phyloP scores from a whole-genome alignment of 768 basidiomycete genomes.

The Suillus sp. region DNA sequence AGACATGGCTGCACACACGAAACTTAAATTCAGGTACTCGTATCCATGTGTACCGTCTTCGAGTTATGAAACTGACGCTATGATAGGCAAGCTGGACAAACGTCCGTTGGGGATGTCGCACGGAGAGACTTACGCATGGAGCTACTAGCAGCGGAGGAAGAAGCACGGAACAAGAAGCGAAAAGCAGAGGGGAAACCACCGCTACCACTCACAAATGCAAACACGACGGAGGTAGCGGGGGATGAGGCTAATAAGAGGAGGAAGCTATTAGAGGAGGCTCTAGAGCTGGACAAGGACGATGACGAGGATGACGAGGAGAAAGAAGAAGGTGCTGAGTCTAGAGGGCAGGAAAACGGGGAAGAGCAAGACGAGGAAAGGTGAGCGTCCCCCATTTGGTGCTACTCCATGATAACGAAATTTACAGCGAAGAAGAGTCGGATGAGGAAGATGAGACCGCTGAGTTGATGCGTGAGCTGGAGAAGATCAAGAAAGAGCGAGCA shows the following conservation, averaged over 20 bases:
- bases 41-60: background rate
- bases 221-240: slow-evolving; percentile 41
- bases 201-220: slow-evolving; percentile 40
- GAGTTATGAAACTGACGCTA: slow-evolving; percentile 4
- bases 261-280: slow-evolving; percentile 83
- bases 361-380: slow-evolving; percentile 50
- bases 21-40: slow-evolving; percentile 90
- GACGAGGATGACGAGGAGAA: slow-evolving; percentile 65
- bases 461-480: slow-evolving; percentile 93
- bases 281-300: slow-evolving; percentile 90
- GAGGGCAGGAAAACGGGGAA: slow-evolving; percentile 40
- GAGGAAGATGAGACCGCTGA: slow-evolving; percentile 95
- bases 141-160: slow-evolving; percentile 81
- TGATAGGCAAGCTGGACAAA: slow-evolving; percentile 85
- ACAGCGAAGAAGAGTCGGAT: slow-evolving; percentile 55
- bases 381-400: slow-evolving; percentile 14
- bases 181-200: slow-evolving; percentile 77
- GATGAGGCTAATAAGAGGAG: slow-evolving; percentile 79
- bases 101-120: slow-evolving; percentile 72
- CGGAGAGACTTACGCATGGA: slow-evolving; percentile 83
- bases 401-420: slow-evolving; percentile 2
- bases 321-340: slow-evolving; percentile 34
- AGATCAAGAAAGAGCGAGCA: slow-evolving; percentile 94
- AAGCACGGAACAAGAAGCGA: slow-evolving; percentile 86
- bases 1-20: slow-evolving; percentile 94